Percentiles rank a stretch among this genome's conserved stretches.
These are phyloP conservation scores for Curvularia verruculosa DNA, from an alignment of 2,329 filamentous ascomycete genomes.

Conservation along the genomic window DNA sequence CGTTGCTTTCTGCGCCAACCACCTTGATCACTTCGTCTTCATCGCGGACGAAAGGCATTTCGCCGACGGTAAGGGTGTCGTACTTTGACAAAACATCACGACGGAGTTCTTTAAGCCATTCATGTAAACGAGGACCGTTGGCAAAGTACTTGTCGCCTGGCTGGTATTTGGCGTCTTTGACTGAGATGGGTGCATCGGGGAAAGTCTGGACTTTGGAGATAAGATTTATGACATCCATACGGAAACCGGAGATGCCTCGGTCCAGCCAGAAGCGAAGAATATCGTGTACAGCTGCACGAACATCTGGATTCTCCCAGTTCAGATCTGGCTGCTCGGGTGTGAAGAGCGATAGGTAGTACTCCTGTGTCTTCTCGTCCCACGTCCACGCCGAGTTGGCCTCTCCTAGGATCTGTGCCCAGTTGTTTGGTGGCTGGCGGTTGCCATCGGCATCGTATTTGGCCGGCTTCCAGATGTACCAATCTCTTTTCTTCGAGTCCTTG, in stretches of 20 bases:
- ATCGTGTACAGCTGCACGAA: constrained; percentile 72
- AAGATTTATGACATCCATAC: constrained; percentile 50
- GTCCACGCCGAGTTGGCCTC: constrained; percentile 66
- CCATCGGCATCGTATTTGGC: constrained; percentile 59
- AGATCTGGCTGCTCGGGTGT: constrained; percentile 78
- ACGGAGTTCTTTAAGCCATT: constrained; percentile 71
- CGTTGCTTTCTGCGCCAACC: constrained; percentile 52
- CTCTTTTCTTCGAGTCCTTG: constrained; percentile 54
- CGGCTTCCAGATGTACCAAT: constrained; percentile 63
- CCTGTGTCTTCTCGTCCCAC: constrained; percentile 71
- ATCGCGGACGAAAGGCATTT: constrained; percentile 63
- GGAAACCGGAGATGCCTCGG: constrained; percentile 63
- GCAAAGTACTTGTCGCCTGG: constrained; percentile 61
- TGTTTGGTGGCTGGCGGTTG: constrained; percentile 72
- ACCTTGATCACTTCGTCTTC: constrained; percentile 56
- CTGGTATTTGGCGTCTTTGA: constrained; percentile 50
- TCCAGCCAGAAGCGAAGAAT: constrained; percentile 81
- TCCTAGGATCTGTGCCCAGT: constrained; percentile 68
- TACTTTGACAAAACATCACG: constrained; percentile 63
- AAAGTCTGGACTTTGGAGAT: constrained; percentile 45
- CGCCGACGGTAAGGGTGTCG: constrained; percentile 69
- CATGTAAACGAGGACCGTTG: constrained; percentile 72
- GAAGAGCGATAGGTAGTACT: constrained; percentile 81
- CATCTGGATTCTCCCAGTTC: constrained; percentile 77
- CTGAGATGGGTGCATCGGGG: constrained; percentile 34